Percentiles rank a stretch among this genome's conserved stretches.
phyloP scores from a whole-genome alignment of 495 filamentous ascomycete species.

The Aspergillus campestris region DNA sequence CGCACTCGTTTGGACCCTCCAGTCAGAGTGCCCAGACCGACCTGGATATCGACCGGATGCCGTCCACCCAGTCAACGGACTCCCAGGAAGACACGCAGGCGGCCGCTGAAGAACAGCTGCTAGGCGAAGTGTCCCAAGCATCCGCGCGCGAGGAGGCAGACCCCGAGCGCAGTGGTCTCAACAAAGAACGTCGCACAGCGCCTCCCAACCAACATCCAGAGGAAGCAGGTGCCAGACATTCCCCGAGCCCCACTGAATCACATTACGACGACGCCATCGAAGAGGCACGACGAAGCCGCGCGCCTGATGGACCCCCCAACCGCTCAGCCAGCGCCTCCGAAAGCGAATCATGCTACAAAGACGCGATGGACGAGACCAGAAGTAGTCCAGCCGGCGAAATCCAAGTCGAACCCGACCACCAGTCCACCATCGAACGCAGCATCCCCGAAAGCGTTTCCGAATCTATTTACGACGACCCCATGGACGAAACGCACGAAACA shows the following conservation, averaged over 20 bases:
- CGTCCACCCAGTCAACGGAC: slow-evolving; percentile 4
- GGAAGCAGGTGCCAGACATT: too few species aligned
- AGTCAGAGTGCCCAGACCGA: slow-evolving; percentile 3
- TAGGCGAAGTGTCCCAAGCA: not conserved
- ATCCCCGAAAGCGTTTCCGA: slow-evolving; percentile 12
- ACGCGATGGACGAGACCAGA: not conserved
- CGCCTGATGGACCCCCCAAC: too few species aligned
- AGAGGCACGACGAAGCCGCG: too few species aligned
- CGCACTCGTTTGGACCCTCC: slow-evolving; percentile 16
- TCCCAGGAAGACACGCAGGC: not conserved
- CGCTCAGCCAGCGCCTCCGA: not conserved
- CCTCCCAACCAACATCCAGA: too few species aligned
- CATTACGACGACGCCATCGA: too few species aligned
- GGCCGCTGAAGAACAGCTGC: not conserved
- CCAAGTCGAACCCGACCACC: not conserved
- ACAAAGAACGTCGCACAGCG: too few species aligned
- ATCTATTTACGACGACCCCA: slow-evolving; percentile 4
- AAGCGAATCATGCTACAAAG: not conserved
- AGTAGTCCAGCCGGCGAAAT: not conserved
- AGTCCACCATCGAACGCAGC: not conserved
- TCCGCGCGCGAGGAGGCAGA: too few species aligned
- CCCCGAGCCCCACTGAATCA: too few species aligned
- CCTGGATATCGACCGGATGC: slow-evolving; percentile 4
- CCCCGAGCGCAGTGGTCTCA: too few species aligned
- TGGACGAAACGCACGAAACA: slow-evolving; percentile 26